Evolutionary conservation across 1,139 yeast species (phyloP), one percentile per base, ranked within the genome.

Genomic region (Sugiyamaella xylanicola): DNA sequence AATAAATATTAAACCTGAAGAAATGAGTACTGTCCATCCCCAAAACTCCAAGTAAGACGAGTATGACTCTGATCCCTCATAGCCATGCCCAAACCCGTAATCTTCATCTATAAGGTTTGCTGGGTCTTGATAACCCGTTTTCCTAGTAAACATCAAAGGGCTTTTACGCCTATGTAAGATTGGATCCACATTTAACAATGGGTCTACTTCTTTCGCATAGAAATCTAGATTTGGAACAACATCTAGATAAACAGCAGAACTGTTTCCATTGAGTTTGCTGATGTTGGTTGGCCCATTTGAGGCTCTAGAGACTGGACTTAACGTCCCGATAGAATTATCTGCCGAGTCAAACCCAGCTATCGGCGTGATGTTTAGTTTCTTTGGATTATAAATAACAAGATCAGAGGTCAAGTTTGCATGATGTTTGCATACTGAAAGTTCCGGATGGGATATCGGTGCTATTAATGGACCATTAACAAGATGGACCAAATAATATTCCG

Each of bases 1-100:
- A 13, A 68, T 59, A 47, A 65, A 66, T 19, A 68, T 53, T 11
- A 58, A 48, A 67, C 71, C 65, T 2, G 73, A 66, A 3, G 56
- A 46, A 7, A 61, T 52, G 16, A 71, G 60, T 17, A 69, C 62
- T 3, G 61, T 47, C 65, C 68, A 65, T 4, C 71, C 71, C 57
- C 64, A 66, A n/a, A 48, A 47, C 44, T 54, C 51, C 37, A 25
- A 8, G 16, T 29, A 39, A 20, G 41, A 27, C 22, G 56, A 22
- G 36, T 25, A 44, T 19, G 55, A 42, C 20, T 50, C 54, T 13
- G 52, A 32, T 17, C 51, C 57, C 48, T 55, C 59, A 32, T 46
- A 49, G 40, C 43, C 46, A 46, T 42, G 47, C 25, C 47, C 48
- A 16, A 20, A 40, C 43, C 29, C 45, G 21, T 48, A 45, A 40